A percentile compares a stretch with the other conserved stretches of the same genome.
phyloP scores from a whole-genome alignment of 352 stramenopile genomes.

The Phytophthora crassamura region DNA sequence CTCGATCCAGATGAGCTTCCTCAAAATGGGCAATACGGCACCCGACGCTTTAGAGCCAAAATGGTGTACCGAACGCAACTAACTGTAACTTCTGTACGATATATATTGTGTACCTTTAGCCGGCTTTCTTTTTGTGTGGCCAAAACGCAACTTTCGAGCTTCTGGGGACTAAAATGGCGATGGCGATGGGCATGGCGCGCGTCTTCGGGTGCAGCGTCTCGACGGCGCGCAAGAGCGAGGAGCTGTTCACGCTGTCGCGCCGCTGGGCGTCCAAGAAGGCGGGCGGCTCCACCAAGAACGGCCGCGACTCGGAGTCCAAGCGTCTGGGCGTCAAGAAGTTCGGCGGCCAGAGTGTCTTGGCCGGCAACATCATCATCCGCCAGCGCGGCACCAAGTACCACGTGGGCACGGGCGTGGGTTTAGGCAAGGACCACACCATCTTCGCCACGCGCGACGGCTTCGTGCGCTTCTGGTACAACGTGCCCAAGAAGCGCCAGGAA shows the following conservation, averaged over 20 bases:
- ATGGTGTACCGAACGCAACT: not conserved
- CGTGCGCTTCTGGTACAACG: slow-evolving; percentile 93
- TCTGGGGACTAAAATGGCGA: slow-evolving; percentile 51
- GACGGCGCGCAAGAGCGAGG: slow-evolving; percentile 42
- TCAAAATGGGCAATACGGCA: no score
- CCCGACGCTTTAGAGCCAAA: slow-evolving; percentile 10
- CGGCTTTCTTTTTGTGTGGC: slow-evolving; percentile 23
- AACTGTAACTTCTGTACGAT: not conserved
- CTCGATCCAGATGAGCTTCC: not conserved
- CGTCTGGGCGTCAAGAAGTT: slow-evolving; percentile 98
- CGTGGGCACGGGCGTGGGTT: slow-evolving; percentile 92
- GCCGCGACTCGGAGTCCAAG: slow-evolving; percentile 96
- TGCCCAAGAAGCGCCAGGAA: slow-evolving; percentile 84
- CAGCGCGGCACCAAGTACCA: slow-evolving; percentile 98
- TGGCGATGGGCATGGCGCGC: slow-evolving; percentile 78
- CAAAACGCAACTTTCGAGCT: slow-evolving; percentile 8
- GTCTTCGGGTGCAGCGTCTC: slow-evolving; percentile 57
- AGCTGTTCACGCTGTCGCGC: slow-evolving; percentile 55
- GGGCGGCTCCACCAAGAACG: slow-evolving; percentile 97
- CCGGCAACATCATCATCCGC: slow-evolving; percentile 98
- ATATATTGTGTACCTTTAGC: not conserved
- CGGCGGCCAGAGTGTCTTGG: slow-evolving; percentile 88
- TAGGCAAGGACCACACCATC: slow-evolving; percentile 95
- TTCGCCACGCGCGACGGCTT: slow-evolving; percentile 89
- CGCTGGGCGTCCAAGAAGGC: slow-evolving; percentile 96